Conservation (phyloP, 2,329 filamentous ascomycete genomes). For the Xylariales sp. region DNA sequence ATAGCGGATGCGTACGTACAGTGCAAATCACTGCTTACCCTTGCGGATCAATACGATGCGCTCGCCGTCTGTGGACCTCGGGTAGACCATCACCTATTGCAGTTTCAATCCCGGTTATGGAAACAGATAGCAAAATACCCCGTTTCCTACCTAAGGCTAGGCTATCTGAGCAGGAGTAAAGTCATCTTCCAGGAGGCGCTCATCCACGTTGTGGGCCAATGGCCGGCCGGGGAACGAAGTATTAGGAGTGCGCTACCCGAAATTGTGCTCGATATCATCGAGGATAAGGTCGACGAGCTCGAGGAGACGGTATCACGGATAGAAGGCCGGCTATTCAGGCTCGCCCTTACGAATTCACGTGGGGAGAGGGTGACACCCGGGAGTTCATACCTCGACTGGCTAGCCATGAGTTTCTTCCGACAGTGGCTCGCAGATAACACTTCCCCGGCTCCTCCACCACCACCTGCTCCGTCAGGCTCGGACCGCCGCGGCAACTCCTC, state of each 20-base stretch:
- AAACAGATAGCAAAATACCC: constrained; percentile 97
- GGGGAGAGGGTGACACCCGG: constrained; percentile 79
- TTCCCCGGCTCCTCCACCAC: constrained; percentile 49
- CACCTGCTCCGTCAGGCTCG: constrained; percentile 12
- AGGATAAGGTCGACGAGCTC: constrained; percentile 91
- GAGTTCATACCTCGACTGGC: constrained; percentile 83
- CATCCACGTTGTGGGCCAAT: constrained; percentile 91
- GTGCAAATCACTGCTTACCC: constrained; percentile 80
- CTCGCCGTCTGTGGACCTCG: constrained; percentile 81
- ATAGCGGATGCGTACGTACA: constrained; percentile 91
- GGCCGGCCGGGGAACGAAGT: constrained; percentile 76
- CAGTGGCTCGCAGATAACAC: constrained; percentile 94
- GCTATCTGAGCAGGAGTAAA: constrained; percentile 77
- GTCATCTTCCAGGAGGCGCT: constrained; percentile 84
- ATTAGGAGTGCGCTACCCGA: constrained; percentile 70
- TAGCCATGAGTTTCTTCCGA: constrained; percentile 79
- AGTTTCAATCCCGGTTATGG: constrained; percentile 87
- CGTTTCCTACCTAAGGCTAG: constrained; percentile 84
- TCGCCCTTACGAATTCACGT: constrained; percentile 71
- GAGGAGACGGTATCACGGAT: constrained; percentile 76
- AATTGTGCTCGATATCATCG: constrained; percentile 78
- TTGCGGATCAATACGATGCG: constrained; percentile 95
- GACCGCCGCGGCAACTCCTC: constrained; percentile 13
- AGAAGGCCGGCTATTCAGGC: constrained; percentile 75
- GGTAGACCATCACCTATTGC: constrained; percentile 88